Conservation (phyloP, 1,284 basidiomycete genomes). For the Fomitopsis pinicola region DNA sequence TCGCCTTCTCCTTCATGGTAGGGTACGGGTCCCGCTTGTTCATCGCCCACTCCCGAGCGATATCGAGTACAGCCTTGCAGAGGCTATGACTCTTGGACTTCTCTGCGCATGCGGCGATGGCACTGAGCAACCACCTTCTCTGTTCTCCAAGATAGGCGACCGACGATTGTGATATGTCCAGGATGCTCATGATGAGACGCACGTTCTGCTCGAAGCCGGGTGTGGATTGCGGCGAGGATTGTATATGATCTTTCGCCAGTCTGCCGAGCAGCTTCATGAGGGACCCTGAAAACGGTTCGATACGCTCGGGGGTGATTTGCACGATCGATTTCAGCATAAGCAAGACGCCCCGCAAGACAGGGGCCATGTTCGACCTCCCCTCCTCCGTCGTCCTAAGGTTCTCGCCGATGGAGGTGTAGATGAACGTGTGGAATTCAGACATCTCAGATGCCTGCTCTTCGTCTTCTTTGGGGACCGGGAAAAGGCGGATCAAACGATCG, state of each 20-base stretch:
- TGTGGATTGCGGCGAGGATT: constrained; percentile 39
- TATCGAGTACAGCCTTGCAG: constrained; percentile 84
- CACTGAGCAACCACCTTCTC: constrained; percentile 69
- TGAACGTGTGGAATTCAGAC: constrained; percentile 76
- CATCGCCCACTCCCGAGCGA: constrained; percentile 87
- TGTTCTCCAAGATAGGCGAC: constrained; percentile 68
- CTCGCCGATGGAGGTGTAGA: constrained; percentile 78
- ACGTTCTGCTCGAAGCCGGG: constrained; percentile 55
- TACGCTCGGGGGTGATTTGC: constrained; percentile 78
- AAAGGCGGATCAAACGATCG: constrained; percentile 81
- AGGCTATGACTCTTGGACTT: constrained; percentile 85
- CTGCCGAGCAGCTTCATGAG: constrained; percentile 86
- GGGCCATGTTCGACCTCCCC: constrained; percentile 18
- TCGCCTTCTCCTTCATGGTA: constrained; percentile 95
- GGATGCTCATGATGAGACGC: constrained; percentile 58
- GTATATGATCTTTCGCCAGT: constrained; percentile 85
- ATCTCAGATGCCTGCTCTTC: constrained; percentile 63
- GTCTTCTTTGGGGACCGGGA: constrained; percentile 80
- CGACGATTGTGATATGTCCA: constrained; percentile 70
- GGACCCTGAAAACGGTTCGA: constrained; percentile 76
- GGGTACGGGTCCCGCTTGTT: constrained; percentile 83
- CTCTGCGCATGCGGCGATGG: constrained; percentile 82
- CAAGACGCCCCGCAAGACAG: constrained; percentile 76
- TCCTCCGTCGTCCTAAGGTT: constrained; percentile 62
- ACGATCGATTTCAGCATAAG: constrained; percentile 89